Percentiles rank a stretch among this genome's conserved stretches.
phyloP scores from a whole-genome alignment of 2,329 filamentous ascomycete species.

The Trichoderma harzianum region DNA sequence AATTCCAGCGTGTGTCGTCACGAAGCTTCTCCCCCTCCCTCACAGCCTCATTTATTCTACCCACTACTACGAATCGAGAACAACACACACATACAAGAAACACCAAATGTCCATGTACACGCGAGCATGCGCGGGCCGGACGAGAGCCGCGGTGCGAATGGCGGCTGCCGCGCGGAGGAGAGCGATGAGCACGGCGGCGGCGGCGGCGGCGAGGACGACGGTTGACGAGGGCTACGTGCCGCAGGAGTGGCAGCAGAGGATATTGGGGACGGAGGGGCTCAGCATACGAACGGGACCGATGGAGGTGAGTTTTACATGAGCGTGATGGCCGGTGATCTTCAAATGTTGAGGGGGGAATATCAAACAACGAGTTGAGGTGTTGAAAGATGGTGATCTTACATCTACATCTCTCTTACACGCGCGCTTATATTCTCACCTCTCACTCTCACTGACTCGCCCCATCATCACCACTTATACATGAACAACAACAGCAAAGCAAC shows the following conservation, averaged over 20 bases:
- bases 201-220: background rate
- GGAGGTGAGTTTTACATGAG: constrained; percentile 25
- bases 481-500: background rate
- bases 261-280: constrained; percentile 20
- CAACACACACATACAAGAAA: background rate
- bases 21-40: background rate
- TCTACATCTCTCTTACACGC: background rate
- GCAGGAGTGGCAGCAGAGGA: constrained; percentile 7
- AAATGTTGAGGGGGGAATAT: background rate
- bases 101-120: background rate
- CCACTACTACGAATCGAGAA: background rate
- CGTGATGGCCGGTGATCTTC: background rate
- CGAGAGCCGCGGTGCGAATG: background rate
- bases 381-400: background rate
- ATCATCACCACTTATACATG: background rate
- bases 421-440: background rate
- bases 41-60: background rate
- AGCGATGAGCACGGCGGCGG: background rate
- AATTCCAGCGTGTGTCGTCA: background rate
- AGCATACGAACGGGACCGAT: constrained; percentile 31
- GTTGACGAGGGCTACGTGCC: background rate
- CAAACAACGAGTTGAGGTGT: background rate
- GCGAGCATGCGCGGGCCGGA: background rate
- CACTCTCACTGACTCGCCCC: background rate
- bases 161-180: background rate